Conservation (phyloP, 768 basidiomycete species). For the Psilocybe cubensis region DNA sequence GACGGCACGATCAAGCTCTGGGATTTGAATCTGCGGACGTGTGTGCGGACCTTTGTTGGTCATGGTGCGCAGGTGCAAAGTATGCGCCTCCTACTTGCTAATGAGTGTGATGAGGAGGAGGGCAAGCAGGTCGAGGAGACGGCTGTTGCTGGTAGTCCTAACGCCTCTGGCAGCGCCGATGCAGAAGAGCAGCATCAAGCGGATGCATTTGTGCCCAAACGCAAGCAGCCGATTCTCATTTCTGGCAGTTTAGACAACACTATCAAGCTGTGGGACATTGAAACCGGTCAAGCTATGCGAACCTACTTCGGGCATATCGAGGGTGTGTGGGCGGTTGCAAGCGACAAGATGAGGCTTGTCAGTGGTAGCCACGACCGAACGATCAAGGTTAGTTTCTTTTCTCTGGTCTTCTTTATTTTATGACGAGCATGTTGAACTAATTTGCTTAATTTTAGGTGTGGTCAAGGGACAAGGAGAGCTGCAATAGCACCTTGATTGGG, state of each 20-base stretch:
- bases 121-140: conserved; percentile 23
- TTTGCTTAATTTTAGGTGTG: conserved; percentile 69
- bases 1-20: conserved; percentile 93
- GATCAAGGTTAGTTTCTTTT: no score
- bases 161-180: neutral
- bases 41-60: conserved; percentile 82
- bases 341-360: conserved; percentile 89
- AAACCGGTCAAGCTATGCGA: conserved; percentile 72
- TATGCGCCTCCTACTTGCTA: conserved; percentile 76
- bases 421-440: conserved; percentile 4
- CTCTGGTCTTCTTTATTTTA: conserved; percentile 24
- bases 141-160: conserved; percentile 1
- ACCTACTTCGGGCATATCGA: conserved; percentile 98
- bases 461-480: conserved; percentile 88
- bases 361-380: conserved; percentile 95
- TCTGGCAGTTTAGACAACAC: conserved; percentile 95
- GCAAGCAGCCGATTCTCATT: conserved; percentile 75
- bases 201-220: conserved; percentile 23
- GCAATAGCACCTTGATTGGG: conserved; percentile 88
- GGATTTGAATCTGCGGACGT: conserved; percentile 83
- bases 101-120: conserved; percentile 47
- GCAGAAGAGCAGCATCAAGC: conserved; percentile 3
- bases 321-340: conserved; percentile 95
- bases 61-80: conserved; percentile 97
- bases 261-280: conserved; percentile 95